Percentiles rank a stretch among this genome's conserved stretches.
Conservation (phyloP, 805 yeast species). For the Zygoascus flipseniorum region DNA sequence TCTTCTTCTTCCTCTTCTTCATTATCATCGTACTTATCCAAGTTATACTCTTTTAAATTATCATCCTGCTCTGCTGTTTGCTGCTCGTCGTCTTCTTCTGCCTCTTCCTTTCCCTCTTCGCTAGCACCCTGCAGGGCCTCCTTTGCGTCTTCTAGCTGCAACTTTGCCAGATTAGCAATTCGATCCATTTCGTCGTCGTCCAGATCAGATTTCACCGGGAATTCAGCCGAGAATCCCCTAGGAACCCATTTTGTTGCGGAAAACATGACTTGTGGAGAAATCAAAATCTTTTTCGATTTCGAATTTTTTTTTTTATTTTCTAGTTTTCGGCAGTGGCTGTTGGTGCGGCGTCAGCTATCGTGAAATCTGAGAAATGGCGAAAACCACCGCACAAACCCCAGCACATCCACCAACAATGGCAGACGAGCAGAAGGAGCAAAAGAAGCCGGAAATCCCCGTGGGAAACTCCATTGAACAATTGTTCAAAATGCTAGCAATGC, state of each 20-base stretch:
- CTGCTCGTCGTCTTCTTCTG: conserved; percentile 20
- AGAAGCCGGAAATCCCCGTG: not conserved
- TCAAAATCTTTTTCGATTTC: not conserved
- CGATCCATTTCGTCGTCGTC: conserved; percentile 91
- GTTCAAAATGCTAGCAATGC: conserved; percentile 15
- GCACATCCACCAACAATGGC: not conserved
- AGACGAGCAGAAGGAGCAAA: not conserved
- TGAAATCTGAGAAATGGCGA: too few relatives aligned
- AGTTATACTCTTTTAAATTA: conserved; percentile 78
- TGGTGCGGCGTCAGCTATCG: too few relatives aligned
- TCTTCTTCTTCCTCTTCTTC: conserved; percentile 48
- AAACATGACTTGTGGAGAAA: conserved; percentile 44
- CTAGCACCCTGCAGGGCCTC: conserved; percentile 44
- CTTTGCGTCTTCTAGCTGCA: conserved; percentile 71
- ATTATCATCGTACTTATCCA: conserved; percentile 55
- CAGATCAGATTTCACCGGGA: conserved; percentile 79
- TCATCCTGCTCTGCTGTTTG: conserved; percentile 41
- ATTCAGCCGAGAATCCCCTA: conserved; percentile 88
- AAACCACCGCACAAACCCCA: too few relatives aligned
- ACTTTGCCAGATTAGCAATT: conserved; percentile 74
- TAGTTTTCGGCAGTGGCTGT: too few relatives aligned
- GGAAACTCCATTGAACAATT: conserved; percentile 19
- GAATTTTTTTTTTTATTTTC: not conserved
- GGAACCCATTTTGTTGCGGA: conserved; percentile 96
- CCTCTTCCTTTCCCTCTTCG: conserved; percentile 26